Percentiles rank a stretch among this genome's conserved stretches.
Evolutionary conservation across 306 rosid genomes (phyloP).

Genomic region (Medicago truncatula): MtrunA17r5.0-ANR NC_053045.1:17369001-17369500

Average conservation of each 20-base stretch:
- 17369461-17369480: constrained; percentile 85
- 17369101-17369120: background rate
- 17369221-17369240: background rate
- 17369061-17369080: background rate
- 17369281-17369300: constrained; percentile 71
- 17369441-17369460: constrained; percentile 66
- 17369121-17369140: background rate
- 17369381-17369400: constrained; percentile 88
- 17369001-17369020: no score
- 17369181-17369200: constrained; percentile 12
- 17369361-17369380: constrained; percentile 79
- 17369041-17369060: no score
- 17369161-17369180: constrained; percentile 5
- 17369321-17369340: constrained; percentile 82
- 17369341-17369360: constrained; percentile 69
- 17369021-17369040: no score
- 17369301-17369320: constrained; percentile 90
- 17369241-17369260: background rate
- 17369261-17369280: constrained; percentile 27
- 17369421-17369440: constrained; percentile 90
- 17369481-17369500: constrained; percentile 69
- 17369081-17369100: background rate
- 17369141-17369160: background rate
- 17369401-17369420: constrained; percentile 84
- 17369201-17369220: constrained; percentile 18